phyloP scores from a whole-genome alignment of 208 protist genomes.

The Herpetomonas samuelpessoai region DNA sequence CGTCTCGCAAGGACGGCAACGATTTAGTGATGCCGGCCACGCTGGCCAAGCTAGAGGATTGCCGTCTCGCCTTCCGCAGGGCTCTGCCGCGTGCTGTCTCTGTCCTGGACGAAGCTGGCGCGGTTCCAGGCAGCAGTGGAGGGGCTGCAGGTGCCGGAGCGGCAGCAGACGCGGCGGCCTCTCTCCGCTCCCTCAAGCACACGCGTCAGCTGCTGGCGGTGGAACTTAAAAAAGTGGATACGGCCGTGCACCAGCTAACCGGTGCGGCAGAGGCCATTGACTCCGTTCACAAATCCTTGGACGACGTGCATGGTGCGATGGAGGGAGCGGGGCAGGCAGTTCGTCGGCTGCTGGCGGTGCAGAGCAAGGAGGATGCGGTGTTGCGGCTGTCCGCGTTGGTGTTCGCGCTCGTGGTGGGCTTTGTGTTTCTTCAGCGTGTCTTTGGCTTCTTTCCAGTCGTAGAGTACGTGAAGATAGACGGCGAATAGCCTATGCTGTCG shows the following conservation, averaged over 20 bases:
- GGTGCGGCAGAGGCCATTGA: conserved; percentile 44
- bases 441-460: conserved; percentile 67
- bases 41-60: conserved; percentile 27
- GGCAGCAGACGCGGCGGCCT: conserved; percentile 36
- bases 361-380: conserved; percentile 61
- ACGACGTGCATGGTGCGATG: conserved; percentile 67
- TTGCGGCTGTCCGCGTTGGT: conserved; percentile 48
- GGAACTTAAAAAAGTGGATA: conserved; percentile 75
- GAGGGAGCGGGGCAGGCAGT: conserved; percentile 57
- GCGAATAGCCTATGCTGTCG: too few species aligned
- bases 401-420: conserved; percentile 63
- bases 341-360: conserved; percentile 46
- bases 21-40: neutral
- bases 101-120: conserved; percentile 27
- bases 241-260: conserved; percentile 49
- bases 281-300: conserved; percentile 43
- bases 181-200: conserved; percentile 69
- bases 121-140: neutral
- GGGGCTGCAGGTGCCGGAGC: conserved; percentile 5
- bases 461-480: conserved; percentile 32
- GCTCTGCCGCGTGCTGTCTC: conserved; percentile 38
- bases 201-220: conserved; percentile 67
- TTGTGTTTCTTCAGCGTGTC: conserved; percentile 61
- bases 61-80: conserved; percentile 40
- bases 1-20: conserved; percentile 6